Base-by-base conservation (phyloP, 768 basidiomycete species). In the Lactifluus piperatus region DNA sequence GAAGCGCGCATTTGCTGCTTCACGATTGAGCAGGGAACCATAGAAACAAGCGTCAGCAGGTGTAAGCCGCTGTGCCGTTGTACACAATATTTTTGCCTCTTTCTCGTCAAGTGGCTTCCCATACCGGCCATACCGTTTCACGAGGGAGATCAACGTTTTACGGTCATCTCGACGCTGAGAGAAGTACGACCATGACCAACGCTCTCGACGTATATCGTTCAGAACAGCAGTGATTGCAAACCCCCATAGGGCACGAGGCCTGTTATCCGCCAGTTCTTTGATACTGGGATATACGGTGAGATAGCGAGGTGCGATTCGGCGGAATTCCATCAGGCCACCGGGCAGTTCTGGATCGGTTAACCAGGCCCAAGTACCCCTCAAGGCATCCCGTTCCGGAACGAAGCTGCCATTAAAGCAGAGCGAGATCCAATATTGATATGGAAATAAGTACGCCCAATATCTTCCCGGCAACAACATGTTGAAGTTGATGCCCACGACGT, bases 151-250 rank as follows among this genome's bases (percentile, higher is more conserved):
- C 43, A 69, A 70, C 0, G 63, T 45, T 6, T 59, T 36, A 29
- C 72, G 55, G 5, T 61, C 57, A 52, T 68, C 64, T 22, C 70
- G 62, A 30, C 73, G 67, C 46, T 70, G 68, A 27, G 62, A 29
- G 63, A 74, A 71, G 50, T 67, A 71, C 26, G 65, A 52, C 71
- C 71, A 72, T 2, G 68, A 54, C 68, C 68, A 72, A 0, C 56
- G 57, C 27, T 60, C 45, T 37, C 66, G 60, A 4, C 67, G 65
- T 4, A 74, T 48, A 14, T 65, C 58, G 34, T 60, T 51, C 6
- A 51, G 47, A 3, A 68, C 65, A 7, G 70, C 68, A 0, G 37
- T 37, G 29, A 69, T 67, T 11, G 73, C 73, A 46, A 66, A 73
- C 6, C 43, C 56, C 73, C 71, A 74, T n/a, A 68, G 51, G 7